Percentiles rank a stretch among this genome's conserved stretches.
These are phyloP conservation scores for Malassezia globosa DNA, from an alignment of 1,284 basidiomycete species.

Conservation along the genomic window DNA sequence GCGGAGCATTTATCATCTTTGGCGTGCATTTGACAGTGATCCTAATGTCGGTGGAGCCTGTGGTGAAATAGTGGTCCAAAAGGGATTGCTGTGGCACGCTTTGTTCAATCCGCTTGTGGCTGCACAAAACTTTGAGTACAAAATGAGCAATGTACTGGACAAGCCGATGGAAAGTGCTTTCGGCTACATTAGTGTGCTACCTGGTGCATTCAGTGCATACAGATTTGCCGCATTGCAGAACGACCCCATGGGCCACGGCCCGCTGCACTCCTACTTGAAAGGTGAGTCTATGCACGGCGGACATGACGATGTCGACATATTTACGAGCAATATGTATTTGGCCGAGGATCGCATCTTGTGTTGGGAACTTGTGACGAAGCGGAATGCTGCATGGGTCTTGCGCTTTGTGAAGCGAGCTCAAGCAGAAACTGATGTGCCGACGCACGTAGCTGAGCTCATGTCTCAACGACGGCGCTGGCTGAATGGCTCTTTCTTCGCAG, in stretches of 20 bases:
- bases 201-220: conserved; percentile 48
- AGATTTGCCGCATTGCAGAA: conserved; percentile 82
- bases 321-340: conserved; percentile 59
- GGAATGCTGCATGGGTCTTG: conserved; percentile 78
- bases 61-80: conserved; percentile 52
- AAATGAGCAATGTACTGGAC: conserved; percentile 45
- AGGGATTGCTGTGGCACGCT: conserved; percentile 58
- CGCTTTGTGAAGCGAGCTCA: conserved; percentile 91
- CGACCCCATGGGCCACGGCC: conserved; percentile 69
- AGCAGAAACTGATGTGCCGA: conserved; percentile 89
- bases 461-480: conserved; percentile 80
- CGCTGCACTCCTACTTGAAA: conserved; percentile 89
- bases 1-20: conserved; percentile 74
- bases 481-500: conserved; percentile 69
- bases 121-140: conserved; percentile 92
- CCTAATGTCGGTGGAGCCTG: conserved; percentile 81
- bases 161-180: conserved; percentile 45
- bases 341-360: conserved; percentile 68
- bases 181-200: conserved; percentile 42
- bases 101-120: conserved; percentile 76
- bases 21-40: conserved; percentile 74
- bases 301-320: conserved; percentile 73
- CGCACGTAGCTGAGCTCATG: conserved; percentile 86
- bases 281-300: conserved; percentile 76
- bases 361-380: conserved; percentile 89